Evolutionary conservation across 202 grass and related monocot species (phyloP).

Genomic region (Carex arenaria): DNA sequence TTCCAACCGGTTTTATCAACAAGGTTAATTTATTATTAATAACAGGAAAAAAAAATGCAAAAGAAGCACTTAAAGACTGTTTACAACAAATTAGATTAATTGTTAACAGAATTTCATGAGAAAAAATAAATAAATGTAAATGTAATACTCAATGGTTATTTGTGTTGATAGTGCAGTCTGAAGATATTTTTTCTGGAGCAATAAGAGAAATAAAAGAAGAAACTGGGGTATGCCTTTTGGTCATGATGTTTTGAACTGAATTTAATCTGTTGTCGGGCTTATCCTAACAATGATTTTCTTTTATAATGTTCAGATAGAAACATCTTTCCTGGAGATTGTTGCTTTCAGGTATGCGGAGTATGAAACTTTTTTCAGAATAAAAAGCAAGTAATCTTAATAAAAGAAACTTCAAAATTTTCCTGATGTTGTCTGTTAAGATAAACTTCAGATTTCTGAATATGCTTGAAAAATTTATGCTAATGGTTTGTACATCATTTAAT

Average conservation of each 20-base stretch:
- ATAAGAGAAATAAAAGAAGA: conserved; percentile 76
- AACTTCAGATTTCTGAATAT: not conserved
- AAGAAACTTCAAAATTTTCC: not conserved
- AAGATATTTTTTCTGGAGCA: conserved; percentile 60
- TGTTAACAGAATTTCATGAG: not conserved
- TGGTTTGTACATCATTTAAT: not conserved
- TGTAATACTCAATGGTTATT: not conserved
- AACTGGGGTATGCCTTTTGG: conserved; percentile 43
- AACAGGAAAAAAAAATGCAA: not conserved
- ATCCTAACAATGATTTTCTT: not conserved
- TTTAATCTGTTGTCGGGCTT: not conserved
- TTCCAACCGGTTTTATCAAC: conserved; percentile 59
- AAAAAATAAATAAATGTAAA: not conserved
- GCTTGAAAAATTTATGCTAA: not conserved
- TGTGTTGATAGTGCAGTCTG: conserved; percentile 35
- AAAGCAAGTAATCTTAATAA: not conserved
- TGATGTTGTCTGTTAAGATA: not conserved
- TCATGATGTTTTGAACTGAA: not conserved
- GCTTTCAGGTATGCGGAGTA: conserved; percentile 49
- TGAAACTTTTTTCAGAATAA: not conserved
- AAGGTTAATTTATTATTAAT: conserved; percentile 34
- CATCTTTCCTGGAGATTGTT: conserved; percentile 44
- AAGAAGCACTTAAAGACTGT: not conserved
- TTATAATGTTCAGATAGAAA: conserved; percentile 48
- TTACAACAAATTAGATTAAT: not conserved